A percentile compares a stretch with the other conserved stretches of the same genome.
Conservation (phyloP, 768 basidiomycete species). For the Auricularia sp. region DNA sequence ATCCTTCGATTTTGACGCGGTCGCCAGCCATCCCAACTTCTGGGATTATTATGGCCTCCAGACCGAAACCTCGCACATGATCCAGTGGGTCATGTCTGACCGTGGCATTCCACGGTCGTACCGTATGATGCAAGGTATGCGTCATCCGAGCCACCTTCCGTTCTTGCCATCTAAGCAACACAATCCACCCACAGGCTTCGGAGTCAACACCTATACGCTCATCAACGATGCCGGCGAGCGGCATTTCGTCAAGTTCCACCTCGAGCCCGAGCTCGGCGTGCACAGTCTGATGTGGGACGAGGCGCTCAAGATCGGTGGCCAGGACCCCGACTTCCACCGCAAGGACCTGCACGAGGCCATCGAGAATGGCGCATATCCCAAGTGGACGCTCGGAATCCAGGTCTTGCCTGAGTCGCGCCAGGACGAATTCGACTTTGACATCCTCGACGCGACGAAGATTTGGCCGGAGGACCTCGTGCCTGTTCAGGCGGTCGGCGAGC, state of each 20-base stretch:
- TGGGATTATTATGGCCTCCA: slow-evolving; percentile 76
- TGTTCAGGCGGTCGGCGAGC: slow-evolving; percentile 64
- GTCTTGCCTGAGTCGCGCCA: slow-evolving; percentile 59
- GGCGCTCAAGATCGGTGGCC: slow-evolving; percentile 68
- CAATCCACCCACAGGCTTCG: slow-evolving; percentile 33
- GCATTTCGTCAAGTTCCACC: slow-evolving; percentile 85
- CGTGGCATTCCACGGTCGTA: slow-evolving; percentile 75
- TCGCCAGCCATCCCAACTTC: slow-evolving; percentile 59
- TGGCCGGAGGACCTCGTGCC: slow-evolving; percentile 80
- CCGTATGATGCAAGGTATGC: slow-evolving; percentile 69
- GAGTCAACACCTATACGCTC: slow-evolving; percentile 78
- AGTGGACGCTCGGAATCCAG: slow-evolving; percentile 75
- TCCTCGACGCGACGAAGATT: slow-evolving; percentile 78
- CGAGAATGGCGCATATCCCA: slow-evolving; percentile 54
- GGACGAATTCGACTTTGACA: slow-evolving; percentile 78
- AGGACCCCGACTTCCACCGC: slow-evolving; percentile 79
- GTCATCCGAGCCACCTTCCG: slow-evolving; percentile 17
- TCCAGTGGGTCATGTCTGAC: slow-evolving; percentile 82
- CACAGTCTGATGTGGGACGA: slow-evolving; percentile 87
- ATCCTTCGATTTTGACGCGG: slow-evolving; percentile 20
- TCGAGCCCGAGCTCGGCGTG: slow-evolving; percentile 68
- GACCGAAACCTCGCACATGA: slow-evolving; percentile 66
- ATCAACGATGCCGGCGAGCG: slow-evolving; percentile 56
- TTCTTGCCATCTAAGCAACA: too few species aligned
- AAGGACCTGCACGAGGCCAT: slow-evolving; percentile 84